Conservation (phyloP, 2,329 filamentous ascomycete genomes). For the Penicillium sp. region DNA sequence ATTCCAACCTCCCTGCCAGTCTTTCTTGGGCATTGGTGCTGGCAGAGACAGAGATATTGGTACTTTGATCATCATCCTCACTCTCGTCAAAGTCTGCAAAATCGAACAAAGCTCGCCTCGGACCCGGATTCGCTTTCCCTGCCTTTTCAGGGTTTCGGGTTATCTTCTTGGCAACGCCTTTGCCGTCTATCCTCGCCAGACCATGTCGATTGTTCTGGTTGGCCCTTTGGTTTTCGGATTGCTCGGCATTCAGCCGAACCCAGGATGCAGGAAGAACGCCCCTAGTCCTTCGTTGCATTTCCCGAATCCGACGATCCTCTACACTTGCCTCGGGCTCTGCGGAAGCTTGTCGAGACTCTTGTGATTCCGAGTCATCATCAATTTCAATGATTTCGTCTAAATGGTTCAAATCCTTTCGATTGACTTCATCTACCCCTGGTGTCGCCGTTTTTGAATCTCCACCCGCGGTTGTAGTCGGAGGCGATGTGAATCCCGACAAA, state of each 20-base stretch:
- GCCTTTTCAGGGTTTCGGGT: constrained; percentile 32
- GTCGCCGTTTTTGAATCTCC: constrained; percentile 31
- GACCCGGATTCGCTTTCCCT: constrained; percentile 20
- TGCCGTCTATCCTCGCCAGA: constrained; percentile 34
- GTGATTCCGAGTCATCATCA: constrained; percentile 29
- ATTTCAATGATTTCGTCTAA: constrained; percentile 23
- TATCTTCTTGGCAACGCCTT: constrained; percentile 44
- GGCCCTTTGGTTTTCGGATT: constrained; percentile 33
- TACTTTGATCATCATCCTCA: constrained; percentile 14
- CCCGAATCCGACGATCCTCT: constrained; percentile 39
- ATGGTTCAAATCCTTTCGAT: constrained; percentile 18
- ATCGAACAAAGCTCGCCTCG: constrained; percentile 34
- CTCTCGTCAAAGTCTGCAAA: constrained; percentile 41
- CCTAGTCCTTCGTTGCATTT: constrained; percentile 50
- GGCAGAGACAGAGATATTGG: constrained; percentile 9
- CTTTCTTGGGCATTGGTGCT: constrained; percentile 20
- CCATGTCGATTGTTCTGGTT: constrained; percentile 32
- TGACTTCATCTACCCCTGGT: constrained; percentile 27
- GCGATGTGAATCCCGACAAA: constrained; percentile 43
- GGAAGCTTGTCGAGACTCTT: constrained; percentile 29
- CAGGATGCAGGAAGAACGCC: constrained; percentile 59
- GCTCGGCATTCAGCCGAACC: constrained; percentile 49
- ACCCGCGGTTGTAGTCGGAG: constrained; percentile 34
- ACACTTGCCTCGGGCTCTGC: constrained; percentile 30
- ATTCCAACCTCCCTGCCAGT: constrained; percentile 27